These are phyloP conservation scores for Albatrellus sp. DNA, from an alignment of 1,284 basidiomycete species.

Conservation along the genomic window DNA sequence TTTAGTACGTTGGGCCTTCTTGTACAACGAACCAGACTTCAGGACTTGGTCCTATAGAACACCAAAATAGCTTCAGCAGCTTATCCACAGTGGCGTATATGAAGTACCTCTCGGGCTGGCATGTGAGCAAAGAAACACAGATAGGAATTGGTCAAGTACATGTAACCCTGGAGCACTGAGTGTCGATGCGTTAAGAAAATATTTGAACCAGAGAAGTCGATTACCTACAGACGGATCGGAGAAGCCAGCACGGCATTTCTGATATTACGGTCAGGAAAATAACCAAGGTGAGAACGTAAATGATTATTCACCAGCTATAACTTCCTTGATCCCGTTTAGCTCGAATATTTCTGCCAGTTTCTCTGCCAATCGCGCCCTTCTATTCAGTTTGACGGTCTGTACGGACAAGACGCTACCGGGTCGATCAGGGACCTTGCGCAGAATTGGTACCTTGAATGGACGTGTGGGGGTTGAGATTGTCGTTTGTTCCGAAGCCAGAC, in stretches of 20 bases:
- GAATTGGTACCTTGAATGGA: conserved; percentile 6
- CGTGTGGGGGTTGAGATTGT: conserved; percentile 4
- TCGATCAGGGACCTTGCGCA: conserved; percentile 20
- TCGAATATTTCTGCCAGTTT: conserved; percentile 83
- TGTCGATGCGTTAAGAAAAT: conserved; percentile 7
- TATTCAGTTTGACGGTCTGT: conserved; percentile 55
- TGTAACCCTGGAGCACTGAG: conserved; percentile 87
- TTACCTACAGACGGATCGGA: conserved; percentile 76
- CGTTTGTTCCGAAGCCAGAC: too few relatives aligned
- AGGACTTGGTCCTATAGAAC: conserved; percentile 66
- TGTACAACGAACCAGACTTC: conserved; percentile 76
- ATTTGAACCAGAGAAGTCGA: neutral
- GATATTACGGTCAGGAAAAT: conserved; percentile 8
- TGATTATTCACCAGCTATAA: conserved; percentile 55
- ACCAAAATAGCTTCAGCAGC: conserved; percentile 6
- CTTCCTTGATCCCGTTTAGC: conserved; percentile 67
- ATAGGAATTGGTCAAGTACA: conserved; percentile 88
- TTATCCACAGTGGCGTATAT: neutral
- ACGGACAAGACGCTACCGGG: conserved; percentile 61
- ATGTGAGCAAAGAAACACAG: conserved; percentile 97
- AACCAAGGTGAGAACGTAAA: conserved; percentile 1
- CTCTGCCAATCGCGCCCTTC: conserved; percentile 64
- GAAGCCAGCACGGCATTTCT: conserved; percentile 84
- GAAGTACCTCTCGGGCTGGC: conserved; percentile 68
- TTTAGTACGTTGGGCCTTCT: conserved; percentile 78